Evolutionary conservation across 108 stramenopile genomes (phyloP).

Genomic region (Pinguiococcus pyrenoidosus): DNA sequence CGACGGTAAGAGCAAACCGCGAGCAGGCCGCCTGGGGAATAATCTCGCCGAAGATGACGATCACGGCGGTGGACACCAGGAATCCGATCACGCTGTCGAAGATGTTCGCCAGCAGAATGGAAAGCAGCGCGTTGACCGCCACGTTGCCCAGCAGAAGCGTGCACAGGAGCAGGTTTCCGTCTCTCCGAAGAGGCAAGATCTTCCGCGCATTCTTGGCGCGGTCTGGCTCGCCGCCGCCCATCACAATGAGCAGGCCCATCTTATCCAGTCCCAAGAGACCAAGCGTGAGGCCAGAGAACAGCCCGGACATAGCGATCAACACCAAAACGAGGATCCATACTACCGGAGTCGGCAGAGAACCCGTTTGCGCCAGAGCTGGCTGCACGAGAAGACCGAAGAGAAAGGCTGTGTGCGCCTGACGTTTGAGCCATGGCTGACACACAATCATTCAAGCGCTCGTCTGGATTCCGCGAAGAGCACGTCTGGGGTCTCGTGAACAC

Average conservation of each 20-base stretch:
- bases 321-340: constrained; percentile 6
- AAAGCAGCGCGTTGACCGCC: constrained; percentile 79
- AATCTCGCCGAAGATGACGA: constrained; percentile 94
- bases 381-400: too few species aligned
- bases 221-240: constrained; percentile 23
- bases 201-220: constrained; percentile 32
- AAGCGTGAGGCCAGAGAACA: constrained; percentile 80
- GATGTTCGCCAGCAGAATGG: constrained; percentile 77
- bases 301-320: constrained; percentile 44
- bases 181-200: constrained; percentile 58
- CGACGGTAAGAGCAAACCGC: constrained; percentile 74
- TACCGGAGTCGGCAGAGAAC: too few species aligned
- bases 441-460: too few species aligned
- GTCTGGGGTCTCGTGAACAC: too few species aligned
- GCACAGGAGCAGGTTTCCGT: constrained; percentile 90
- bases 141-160: constrained; percentile 94
- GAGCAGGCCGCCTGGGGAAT: constrained; percentile 84
- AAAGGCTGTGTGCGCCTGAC: too few species aligned
- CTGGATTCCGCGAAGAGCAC: too few species aligned
- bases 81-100: constrained; percentile 74
- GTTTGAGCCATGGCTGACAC: too few species aligned
- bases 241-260: constrained; percentile 82
- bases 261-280: constrained; percentile 87
- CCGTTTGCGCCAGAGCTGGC: too few species aligned
- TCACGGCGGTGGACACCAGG: constrained; percentile 62